phyloP scores from a whole-genome alignment of 1,284 basidiomycete genomes.

The Exobasidium cylindrosporum region DNA sequence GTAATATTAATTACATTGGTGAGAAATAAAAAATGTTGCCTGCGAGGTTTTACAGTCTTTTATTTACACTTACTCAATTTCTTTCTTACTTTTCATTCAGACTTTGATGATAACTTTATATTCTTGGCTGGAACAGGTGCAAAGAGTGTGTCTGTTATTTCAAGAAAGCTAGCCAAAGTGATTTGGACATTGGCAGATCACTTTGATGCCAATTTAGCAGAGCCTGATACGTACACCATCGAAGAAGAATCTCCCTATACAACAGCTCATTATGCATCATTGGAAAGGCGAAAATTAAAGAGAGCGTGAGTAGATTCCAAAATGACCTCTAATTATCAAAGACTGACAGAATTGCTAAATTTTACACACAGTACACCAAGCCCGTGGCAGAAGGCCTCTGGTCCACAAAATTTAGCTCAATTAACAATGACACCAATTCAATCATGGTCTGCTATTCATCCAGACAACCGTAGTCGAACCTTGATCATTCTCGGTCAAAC shows the following conservation, averaged over 20 bases:
- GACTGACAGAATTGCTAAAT: too few species aligned
- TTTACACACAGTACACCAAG: too few species aligned
- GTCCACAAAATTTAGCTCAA: conserved; percentile 24
- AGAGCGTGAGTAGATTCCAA: neutral
- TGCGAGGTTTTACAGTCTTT: too few species aligned
- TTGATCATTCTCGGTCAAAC: conserved; percentile 38
- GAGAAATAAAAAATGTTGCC: too few species aligned
- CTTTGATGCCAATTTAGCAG: conserved; percentile 23
- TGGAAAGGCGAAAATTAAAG: neutral
- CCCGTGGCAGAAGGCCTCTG: neutral
- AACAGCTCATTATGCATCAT: neutral
- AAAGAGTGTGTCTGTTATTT: conserved; percentile 30
- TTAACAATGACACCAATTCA: conserved; percentile 27
- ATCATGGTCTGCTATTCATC: conserved; percentile 41
- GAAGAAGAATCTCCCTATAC: neutral
- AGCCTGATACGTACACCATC: conserved; percentile 3
- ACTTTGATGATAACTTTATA: conserved; percentile 44
- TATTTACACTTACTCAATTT: too few species aligned
- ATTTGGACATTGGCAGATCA: conserved; percentile 38
- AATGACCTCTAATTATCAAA: too few species aligned
- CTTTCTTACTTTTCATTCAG: too few species aligned
- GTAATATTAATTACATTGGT: conserved; percentile 43
- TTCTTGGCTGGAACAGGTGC: conserved; percentile 34
- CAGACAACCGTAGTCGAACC: conserved; percentile 36
- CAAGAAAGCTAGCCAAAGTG: conserved; percentile 20